Conservation (phyloP, 208 protist species). For the Trypanosoma congolense region DNA sequence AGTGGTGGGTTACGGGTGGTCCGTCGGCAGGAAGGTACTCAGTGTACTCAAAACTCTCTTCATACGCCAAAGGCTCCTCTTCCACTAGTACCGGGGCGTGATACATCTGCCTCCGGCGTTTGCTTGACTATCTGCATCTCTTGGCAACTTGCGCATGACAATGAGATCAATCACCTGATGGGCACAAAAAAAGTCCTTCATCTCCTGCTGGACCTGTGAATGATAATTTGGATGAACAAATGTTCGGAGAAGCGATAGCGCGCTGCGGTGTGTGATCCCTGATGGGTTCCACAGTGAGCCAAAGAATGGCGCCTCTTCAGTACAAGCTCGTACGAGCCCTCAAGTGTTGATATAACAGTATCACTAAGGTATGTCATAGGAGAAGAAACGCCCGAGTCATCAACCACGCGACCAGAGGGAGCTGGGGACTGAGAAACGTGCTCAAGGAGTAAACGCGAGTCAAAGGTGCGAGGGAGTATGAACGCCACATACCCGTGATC, state of each 20-base stretch:
- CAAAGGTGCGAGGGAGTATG: slow-evolving; percentile 57
- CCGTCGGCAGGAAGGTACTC: slow-evolving; percentile 55
- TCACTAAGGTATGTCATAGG: slow-evolving; percentile 30
- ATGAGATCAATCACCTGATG: slow-evolving; percentile 48
- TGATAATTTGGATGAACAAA: slow-evolving; percentile 12
- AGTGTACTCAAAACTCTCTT: slow-evolving; percentile 76
- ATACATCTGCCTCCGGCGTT: too few relatives aligned
- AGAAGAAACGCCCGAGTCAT: neutral
- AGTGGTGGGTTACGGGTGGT: slow-evolving; percentile 50
- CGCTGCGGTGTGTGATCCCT: slow-evolving; percentile 3
- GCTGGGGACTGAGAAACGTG: slow-evolving; percentile 5
- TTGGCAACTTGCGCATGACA: slow-evolving; percentile 42
- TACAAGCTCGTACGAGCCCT: slow-evolving; percentile 60
- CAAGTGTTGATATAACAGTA: slow-evolving; percentile 35
- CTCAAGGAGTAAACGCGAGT: slow-evolving; percentile 18
- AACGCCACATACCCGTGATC: slow-evolving; percentile 42
- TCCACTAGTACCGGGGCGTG: too few relatives aligned
- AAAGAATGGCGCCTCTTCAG: slow-evolving; percentile 34
- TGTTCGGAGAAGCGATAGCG: slow-evolving; percentile 4
- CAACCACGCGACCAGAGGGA: neutral
- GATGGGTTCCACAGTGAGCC: slow-evolving; percentile 4
- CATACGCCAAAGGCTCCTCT: slow-evolving; percentile 38
- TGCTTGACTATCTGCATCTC: neutral
- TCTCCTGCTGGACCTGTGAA: slow-evolving; percentile 15
- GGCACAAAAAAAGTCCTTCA: slow-evolving; percentile 15